These are phyloP conservation scores for Entamoeba invadens DNA, from an alignment of 208 protist genomes.

Conservation along the genomic window DNA sequence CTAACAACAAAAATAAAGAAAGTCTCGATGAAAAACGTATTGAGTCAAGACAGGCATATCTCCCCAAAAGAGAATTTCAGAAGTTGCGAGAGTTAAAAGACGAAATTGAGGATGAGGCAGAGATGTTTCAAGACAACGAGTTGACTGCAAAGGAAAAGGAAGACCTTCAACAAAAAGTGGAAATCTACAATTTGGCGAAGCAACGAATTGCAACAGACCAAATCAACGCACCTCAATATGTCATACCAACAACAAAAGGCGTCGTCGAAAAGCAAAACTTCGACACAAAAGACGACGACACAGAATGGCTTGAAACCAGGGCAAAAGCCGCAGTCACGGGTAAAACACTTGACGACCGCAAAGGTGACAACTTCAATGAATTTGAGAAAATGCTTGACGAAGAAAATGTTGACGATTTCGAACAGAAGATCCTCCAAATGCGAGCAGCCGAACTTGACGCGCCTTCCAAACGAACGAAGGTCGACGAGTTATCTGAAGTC, in stretches of 20 bases:
- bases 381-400: not conserved
- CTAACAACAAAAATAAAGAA: no score
- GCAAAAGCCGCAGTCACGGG: not conserved
- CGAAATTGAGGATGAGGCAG: not conserved
- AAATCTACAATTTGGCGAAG: not conserved
- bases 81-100: not conserved
- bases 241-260: not conserved
- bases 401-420: not conserved
- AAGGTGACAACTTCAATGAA: not conserved
- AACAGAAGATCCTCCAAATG: not conserved
- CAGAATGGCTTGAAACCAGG: not conserved
- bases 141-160: not conserved
- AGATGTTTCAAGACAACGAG: not conserved
- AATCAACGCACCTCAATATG: not conserved
- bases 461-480: not conserved
- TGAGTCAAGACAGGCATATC: not conserved
- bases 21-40: not conserved
- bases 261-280: not conserved
- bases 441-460: not conserved
- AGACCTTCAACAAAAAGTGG: not conserved
- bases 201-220: not conserved
- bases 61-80: not conserved
- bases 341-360: not conserved
- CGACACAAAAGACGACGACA: not conserved
- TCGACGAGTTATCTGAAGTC: not conserved